A percentile compares a stretch with the other conserved stretches of the same genome.
phyloP scores from a whole-genome alignment of 2,329 filamentous ascomycete species.

The Trichoderma sp. region DNA sequence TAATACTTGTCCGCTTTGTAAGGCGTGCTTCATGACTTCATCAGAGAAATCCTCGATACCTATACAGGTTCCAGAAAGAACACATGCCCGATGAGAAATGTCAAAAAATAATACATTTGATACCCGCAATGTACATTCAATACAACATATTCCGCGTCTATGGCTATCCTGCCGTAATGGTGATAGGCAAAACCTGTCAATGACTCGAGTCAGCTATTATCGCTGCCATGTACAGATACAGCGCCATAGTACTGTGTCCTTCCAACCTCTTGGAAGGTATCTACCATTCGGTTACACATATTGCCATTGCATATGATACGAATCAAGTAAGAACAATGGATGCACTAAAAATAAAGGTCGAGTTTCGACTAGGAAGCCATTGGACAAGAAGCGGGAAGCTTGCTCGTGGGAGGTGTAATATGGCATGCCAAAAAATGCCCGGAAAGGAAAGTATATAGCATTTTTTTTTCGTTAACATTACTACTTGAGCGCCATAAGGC shows the following conservation, averaged over 20 bases:
- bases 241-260: neutral
- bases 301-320: neutral
- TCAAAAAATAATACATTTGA: neutral
- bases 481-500: neutral
- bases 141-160: neutral
- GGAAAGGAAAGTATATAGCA: neutral
- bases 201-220: neutral
- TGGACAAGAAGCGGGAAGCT: neutral
- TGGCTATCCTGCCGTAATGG: neutral
- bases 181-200: neutral
- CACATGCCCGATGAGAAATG: neutral
- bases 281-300: neutral
- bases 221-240: neutral
- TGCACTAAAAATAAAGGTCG: neutral
- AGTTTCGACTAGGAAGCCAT: too few species aligned
- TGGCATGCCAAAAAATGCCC: neutral
- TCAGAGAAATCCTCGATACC: neutral
- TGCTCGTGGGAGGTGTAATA: neutral
- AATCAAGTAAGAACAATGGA: neutral
- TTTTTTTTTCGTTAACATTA: neutral
- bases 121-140: neutral
- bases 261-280: neutral
- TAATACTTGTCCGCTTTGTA: slow-evolving; percentile 24
- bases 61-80: neutral
- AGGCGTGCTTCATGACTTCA: slow-evolving; percentile 10